Evolutionary conservation across 1,139 yeast species (phyloP).

Genomic region (Taphrina deformans): DNA sequence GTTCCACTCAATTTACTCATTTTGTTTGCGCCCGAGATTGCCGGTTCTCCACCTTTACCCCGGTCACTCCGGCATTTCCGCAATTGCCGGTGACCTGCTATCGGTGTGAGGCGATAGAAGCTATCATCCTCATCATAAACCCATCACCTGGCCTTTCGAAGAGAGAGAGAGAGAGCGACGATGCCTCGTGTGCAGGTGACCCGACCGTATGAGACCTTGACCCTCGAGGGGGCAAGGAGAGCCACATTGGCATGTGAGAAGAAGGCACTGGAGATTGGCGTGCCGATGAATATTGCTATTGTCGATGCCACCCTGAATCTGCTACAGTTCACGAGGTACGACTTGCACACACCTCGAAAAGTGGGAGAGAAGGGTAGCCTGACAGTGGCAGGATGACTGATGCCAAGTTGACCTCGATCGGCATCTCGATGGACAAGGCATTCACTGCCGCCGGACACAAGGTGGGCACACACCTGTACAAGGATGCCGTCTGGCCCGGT

Average conservation of each 20-base stretch:
- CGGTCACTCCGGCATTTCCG: not conserved
- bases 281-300: conserved; percentile 32
- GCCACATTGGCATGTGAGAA: conserved; percentile 22
- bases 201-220: conserved; percentile 1
- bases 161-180: no score
- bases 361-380: not conserved
- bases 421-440: conserved; percentile 31
- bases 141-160: no score
- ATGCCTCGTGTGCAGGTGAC: conserved; percentile 8
- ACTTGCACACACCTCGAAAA: no score
- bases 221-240: conserved; percentile 24
- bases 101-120: no score
- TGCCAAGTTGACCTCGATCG: conserved; percentile 27
- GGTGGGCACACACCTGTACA: conserved; percentile 16
- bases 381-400: conserved; percentile 11
- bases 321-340: conserved; percentile 15
- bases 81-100: not conserved
- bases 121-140: no score
- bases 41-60: not conserved
- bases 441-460: conserved; percentile 31
- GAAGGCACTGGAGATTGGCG: conserved; percentile 24
- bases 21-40: no score
- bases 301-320: conserved; percentile 22
- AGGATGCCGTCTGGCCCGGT: conserved; percentile 31
- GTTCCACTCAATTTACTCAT: no score